These are phyloP conservation scores for Colletotrichum sp. DNA, from an alignment of 2,329 filamentous ascomycete genomes.

Conservation along the genomic window DNA sequence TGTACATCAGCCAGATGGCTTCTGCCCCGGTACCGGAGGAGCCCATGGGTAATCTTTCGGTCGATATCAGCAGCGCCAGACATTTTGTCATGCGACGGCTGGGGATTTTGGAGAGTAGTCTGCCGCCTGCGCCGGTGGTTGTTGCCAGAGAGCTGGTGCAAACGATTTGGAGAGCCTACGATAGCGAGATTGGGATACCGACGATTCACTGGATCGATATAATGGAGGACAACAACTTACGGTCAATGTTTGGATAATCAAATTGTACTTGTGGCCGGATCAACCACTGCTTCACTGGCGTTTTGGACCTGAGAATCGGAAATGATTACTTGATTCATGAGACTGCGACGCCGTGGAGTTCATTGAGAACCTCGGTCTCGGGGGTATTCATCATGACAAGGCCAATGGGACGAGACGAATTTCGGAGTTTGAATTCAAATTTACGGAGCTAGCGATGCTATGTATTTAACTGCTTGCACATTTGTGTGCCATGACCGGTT, in stretches of 20 bases:
- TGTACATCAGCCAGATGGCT: conserved; percentile 21
- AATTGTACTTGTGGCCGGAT: not conserved
- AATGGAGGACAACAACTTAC: conserved; percentile 39
- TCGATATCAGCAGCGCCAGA: conserved; percentile 43
- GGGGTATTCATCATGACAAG: not conserved
- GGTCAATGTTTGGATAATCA: conserved; percentile 36
- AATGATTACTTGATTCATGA: rapidly evolving
- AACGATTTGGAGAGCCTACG: conserved; percentile 47
- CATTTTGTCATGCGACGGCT: conserved; percentile 43
- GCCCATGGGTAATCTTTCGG: conserved; percentile 25
- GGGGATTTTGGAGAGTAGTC: conserved; percentile 39
- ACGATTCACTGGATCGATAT: conserved; percentile 49
- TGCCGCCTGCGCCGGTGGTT: conserved; percentile 45
- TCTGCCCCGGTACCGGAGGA: conserved; percentile 7
- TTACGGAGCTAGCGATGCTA: not conserved
- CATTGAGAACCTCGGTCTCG: not conserved
- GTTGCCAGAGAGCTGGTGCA: conserved; percentile 46
- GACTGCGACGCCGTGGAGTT: rapidly evolving
- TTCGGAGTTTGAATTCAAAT: not conserved
- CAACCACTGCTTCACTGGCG: not conserved
- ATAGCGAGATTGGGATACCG: conserved; percentile 36
- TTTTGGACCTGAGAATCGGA: not conserved
- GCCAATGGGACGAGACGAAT: rapidly evolving
- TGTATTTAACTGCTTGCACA: not conserved
- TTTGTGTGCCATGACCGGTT: not conserved